These are phyloP conservation scores for Aspergillus asperescens DNA, from an alignment of 495 filamentous ascomycete genomes.

Conservation along the genomic window DNA sequence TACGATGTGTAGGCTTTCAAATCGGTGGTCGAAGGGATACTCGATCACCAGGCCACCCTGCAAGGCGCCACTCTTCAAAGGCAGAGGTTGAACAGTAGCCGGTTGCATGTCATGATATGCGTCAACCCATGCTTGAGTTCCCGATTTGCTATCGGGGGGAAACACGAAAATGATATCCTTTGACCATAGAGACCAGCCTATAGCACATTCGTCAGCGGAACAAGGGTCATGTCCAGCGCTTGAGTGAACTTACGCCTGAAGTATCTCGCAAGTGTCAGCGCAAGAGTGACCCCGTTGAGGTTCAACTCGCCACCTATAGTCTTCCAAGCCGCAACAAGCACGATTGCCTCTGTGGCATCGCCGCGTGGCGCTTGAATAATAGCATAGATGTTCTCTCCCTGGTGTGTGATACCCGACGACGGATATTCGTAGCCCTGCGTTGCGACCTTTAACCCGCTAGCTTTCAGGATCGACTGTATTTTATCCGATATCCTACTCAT, in stretches of 20 bases:
- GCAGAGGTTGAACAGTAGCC: conserved; percentile 62
- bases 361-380: conserved; percentile 92
- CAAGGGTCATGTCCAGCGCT: conserved; percentile 9
- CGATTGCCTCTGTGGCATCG: conserved; percentile 97
- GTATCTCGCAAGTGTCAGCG: conserved; percentile 82
- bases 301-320: conserved; percentile 79
- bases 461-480: conserved; percentile 67
- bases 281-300: conserved; percentile 76
- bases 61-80: conserved; percentile 85
- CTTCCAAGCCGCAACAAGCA: conserved; percentile 81
- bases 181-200: conserved; percentile 95
- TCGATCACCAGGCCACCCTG: conserved; percentile 94
- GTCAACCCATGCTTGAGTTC: conserved; percentile 94
- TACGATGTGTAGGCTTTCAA: conserved; percentile 80
- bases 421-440: conserved; percentile 79
- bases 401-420: conserved; percentile 62
- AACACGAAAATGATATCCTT: conserved; percentile 96
- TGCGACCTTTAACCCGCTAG: conserved; percentile 76
- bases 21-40: conserved; percentile 77
- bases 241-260: conserved; percentile 64
- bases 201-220: conserved; percentile 1
- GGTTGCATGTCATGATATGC: conserved; percentile 91
- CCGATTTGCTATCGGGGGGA: conserved; percentile 79
- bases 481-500: conserved; percentile 56
- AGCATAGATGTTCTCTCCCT: conserved; percentile 89